phyloP scores from a whole-genome alignment of 768 basidiomycete genomes.

The Xerocomellus dryophilus region DNA sequence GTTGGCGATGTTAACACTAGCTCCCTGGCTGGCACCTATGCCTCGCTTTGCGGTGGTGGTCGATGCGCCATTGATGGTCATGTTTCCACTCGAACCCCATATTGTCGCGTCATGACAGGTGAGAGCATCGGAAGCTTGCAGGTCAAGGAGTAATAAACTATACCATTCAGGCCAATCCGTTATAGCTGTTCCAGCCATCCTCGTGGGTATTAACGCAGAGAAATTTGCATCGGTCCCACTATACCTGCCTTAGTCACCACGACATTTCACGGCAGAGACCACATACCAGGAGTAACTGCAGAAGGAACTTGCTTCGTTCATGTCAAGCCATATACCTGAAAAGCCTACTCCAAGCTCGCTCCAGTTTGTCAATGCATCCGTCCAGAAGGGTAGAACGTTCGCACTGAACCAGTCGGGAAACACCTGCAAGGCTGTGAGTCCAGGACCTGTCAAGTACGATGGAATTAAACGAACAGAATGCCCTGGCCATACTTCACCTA shows the following conservation, averaged over 20 bases:
- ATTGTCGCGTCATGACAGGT: slow-evolving; percentile 64
- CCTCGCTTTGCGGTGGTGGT: slow-evolving; percentile 43
- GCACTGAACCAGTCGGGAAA: slow-evolving; percentile 59
- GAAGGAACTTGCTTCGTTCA: slow-evolving; percentile 64
- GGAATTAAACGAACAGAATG: slow-evolving; percentile 48
- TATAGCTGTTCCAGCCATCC: slow-evolving; percentile 1
- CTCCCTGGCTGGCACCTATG: slow-evolving; percentile 44
- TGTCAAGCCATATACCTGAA: slow-evolving; percentile 65
- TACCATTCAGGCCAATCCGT: slow-evolving; percentile 59
- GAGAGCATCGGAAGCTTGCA: slow-evolving; percentile 20
- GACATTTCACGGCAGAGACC: no score
- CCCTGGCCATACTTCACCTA: slow-evolving; percentile 77
- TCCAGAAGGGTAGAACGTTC: slow-evolving; percentile 56
- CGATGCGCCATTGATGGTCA: slow-evolving; percentile 60
- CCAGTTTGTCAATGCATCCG: slow-evolving; percentile 56
- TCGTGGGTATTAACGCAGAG: slow-evolving; percentile 37
- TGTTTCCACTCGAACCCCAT: slow-evolving; percentile 67
- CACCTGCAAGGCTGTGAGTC: slow-evolving; percentile 30
- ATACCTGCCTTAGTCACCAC: background rate
- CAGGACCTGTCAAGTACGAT: background rate
- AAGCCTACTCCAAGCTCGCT: slow-evolving; percentile 46
- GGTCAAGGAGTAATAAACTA: background rate
- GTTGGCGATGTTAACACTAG: slow-evolving; percentile 45
- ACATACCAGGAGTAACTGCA: slow-evolving; percentile 55
- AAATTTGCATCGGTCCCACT: slow-evolving; percentile 53